A percentile compares a stretch with the other conserved stretches of the same genome.
These are phyloP conservation scores for Cornus controversa DNA, from an alignment of 148 eudicot species.

Conservation along the genomic window DNA sequence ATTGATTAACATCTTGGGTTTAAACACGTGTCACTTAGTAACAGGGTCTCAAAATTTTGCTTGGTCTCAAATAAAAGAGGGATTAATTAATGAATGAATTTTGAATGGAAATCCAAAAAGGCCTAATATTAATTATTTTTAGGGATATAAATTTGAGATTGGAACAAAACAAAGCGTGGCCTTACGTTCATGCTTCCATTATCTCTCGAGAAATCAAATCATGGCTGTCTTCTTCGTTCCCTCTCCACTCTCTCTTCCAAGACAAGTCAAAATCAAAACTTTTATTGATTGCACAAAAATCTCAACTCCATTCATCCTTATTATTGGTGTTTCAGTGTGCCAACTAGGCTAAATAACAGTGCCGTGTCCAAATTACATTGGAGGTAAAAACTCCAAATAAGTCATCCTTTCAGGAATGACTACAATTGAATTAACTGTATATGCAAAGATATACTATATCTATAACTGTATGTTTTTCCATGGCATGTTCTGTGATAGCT, in stretches of 20 bases:
- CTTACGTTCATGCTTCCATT: slow-evolving; percentile 20
- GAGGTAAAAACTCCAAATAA: neutral
- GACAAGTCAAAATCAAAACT: slow-evolving; percentile 16
- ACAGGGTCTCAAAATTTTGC: too few species aligned
- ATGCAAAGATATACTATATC: too few species aligned
- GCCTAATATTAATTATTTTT: too few species aligned
- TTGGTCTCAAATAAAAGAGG: too few species aligned
- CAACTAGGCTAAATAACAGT: neutral
- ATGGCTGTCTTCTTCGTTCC: slow-evolving; percentile 11
- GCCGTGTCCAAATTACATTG: neutral
- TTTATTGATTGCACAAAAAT: slow-evolving; percentile 15
- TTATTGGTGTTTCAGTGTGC: neutral
- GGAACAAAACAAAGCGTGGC: slow-evolving; percentile 29
- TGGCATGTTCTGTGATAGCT: slow-evolving; percentile 68
- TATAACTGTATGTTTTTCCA: too few species aligned
- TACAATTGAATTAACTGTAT: too few species aligned
- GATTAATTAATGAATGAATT: too few species aligned
- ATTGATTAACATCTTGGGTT: too few species aligned
- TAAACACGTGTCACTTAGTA: too few species aligned
- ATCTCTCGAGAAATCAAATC: slow-evolving; percentile 17
- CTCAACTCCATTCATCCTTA: neutral
- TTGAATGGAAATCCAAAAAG: too few species aligned
- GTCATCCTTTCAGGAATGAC: neutral
- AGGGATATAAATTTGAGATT: too few species aligned
- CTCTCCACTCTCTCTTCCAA: slow-evolving; percentile 1